Evolutionary conservation across 1,139 yeast species (phyloP), one percentile per base, ranked within the genome.

Genomic region (Tardiomyces blankii): DNA sequence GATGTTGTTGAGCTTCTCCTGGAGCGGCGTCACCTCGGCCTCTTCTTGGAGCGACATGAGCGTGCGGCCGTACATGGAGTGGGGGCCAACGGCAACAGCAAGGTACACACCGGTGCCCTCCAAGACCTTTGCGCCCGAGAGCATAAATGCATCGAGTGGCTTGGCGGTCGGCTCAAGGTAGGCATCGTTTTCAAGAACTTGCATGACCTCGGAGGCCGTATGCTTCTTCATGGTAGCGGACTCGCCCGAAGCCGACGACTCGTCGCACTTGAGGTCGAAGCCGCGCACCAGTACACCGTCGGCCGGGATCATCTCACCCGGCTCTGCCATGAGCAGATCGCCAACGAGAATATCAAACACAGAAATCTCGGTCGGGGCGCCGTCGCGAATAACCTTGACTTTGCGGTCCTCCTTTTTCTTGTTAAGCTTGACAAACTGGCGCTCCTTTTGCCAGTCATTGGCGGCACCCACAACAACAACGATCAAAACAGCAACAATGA

Each of bases 391-490:
- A 2, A 87, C 95, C 48, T 83, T 77, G 44, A 93, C 73, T 52
- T 78, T 77, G 47, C 96, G 77, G 57, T 88, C 91, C 53, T 88
- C 94, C 66, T 91, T 91, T 65, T 68, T 67, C 44, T 63, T 61
- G 65, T 91, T 89, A 54, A 93, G 75, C 54, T 80, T 81, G 44
- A 87, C 87, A 67, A 93, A 93, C 64, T 91, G 98, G 14, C 88
- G 71, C 63, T 93, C 98, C 63, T 93, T 93, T 62, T 91, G 96
- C 70, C 85, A 93, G 65, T 93, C 98, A 64, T 93, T 93, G 18
- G 78, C 83, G 2, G 96, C 94, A 43, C 96, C 95, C 13, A 93
- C 98, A 2, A 86, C 54, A 5, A 93, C 95, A 39, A 93, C 97
- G 50, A 93, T 91, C 9, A 79, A 59, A 27, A 93, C 85, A 16